A percentile compares a stretch with the other conserved stretches of the same genome.
phyloP scores from a whole-genome alignment of 2,329 filamentous ascomycete species.

The Alternaria tenuissima region DNA sequence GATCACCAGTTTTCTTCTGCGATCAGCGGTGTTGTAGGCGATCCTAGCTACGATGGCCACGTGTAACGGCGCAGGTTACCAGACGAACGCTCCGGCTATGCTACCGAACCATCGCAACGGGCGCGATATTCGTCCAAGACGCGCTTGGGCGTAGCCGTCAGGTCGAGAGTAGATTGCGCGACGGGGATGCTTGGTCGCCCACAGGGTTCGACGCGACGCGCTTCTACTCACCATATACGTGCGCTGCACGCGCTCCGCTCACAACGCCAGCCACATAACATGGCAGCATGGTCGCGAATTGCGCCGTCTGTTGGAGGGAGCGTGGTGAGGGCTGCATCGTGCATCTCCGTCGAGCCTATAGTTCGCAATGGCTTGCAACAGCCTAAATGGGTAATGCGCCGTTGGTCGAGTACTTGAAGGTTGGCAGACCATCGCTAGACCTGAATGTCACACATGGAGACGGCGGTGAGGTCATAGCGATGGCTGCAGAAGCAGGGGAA shows the following conservation, averaged over 20 bases:
- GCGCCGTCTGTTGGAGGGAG: conserved; percentile 15
- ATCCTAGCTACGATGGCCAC: conserved; percentile 20
- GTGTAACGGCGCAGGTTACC: conserved; percentile 31
- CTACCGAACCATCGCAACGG: conserved; percentile 38
- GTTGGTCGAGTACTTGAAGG: conserved; percentile 39
- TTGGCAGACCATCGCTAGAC: conserved; percentile 26
- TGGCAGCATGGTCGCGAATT: conserved; percentile 11
- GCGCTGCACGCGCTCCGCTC: conserved; percentile 17
- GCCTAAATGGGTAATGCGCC: conserved; percentile 44
- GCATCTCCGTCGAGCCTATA: conserved; percentile 30
- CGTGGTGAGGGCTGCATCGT: conserved; percentile 29
- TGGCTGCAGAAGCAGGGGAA: conserved; percentile 20
- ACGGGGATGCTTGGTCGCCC: conserved; percentile 9
- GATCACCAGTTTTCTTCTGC: conserved; percentile 10
- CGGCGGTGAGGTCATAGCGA: conserved; percentile 27
- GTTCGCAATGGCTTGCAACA: conserved; percentile 23
- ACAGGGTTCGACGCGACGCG: conserved; percentile 9
- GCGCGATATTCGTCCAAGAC: conserved; percentile 16
- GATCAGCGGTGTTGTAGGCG: conserved; percentile 20
- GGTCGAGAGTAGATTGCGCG: conserved; percentile 5
- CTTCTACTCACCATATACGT: conserved; percentile 13
- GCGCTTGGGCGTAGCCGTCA: conserved; percentile 7
- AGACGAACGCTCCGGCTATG: conserved; percentile 31
- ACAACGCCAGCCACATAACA: conserved; percentile 13
- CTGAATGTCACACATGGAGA: conserved; percentile 16